Percentiles rank a stretch among this genome's conserved stretches.
Conservation (phyloP, 1,284 basidiomycete genomes). For the Ustilago cynodontis region DNA sequence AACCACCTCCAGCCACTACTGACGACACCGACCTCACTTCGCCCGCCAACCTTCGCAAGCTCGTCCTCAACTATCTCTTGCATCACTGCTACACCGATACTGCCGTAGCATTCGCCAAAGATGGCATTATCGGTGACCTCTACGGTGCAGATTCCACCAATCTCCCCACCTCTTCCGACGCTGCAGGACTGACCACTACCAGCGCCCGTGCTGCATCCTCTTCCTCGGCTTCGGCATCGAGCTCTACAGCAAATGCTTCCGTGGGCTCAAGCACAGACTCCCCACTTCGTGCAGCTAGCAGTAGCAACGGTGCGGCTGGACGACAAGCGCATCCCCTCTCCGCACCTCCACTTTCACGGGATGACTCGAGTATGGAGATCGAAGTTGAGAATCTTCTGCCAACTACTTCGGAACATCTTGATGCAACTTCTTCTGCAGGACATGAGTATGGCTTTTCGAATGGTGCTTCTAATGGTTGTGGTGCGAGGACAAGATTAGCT, state of each 20-base stretch:
- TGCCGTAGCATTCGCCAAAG: constrained; percentile 78
- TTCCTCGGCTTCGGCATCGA: constrained; percentile 7
- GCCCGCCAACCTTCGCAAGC: constrained; percentile 70
- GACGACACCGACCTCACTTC: constrained; percentile 51
- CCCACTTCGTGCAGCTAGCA: background rate
- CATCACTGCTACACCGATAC: constrained; percentile 80
- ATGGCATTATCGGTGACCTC: constrained; percentile 72
- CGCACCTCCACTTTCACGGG: constrained; percentile 56
- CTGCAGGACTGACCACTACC: constrained; percentile 11
- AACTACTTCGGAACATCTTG: constrained; percentile 45
- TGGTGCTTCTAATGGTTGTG: constrained; percentile 15
- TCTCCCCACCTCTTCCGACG: constrained; percentile 8
- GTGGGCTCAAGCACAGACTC: constrained; percentile 1
- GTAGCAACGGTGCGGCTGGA: constrained; percentile 10
- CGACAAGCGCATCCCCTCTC: constrained; percentile 57
- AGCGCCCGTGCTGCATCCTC: constrained; percentile 4
- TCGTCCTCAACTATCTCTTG: constrained; percentile 84
- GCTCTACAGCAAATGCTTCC: constrained; percentile 10
- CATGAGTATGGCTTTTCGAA: constrained; percentile 21
- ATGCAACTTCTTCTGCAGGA: constrained; percentile 31
- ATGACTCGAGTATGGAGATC: constrained; percentile 62
- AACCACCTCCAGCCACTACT: constrained; percentile 20
- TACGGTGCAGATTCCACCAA: constrained; percentile 19
- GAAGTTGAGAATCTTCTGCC: constrained; percentile 58
- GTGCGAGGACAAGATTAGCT: background rate